phyloP scores from a whole-genome alignment of 1,284 basidiomycete species.

The Pterula multifida region DNA sequence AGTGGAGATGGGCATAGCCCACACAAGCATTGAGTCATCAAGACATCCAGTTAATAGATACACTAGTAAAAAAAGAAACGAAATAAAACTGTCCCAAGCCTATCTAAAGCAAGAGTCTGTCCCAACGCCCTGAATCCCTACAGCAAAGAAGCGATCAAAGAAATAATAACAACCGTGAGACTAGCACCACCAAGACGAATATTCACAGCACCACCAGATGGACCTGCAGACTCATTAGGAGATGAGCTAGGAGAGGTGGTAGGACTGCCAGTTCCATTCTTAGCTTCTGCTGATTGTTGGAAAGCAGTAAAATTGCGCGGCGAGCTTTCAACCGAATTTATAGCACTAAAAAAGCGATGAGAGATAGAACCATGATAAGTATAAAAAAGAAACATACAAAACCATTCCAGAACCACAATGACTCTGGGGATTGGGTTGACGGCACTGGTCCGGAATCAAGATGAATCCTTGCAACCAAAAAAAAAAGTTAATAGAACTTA shows the following conservation, averaged over 20 bases:
- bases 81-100: background rate
- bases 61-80: background rate
- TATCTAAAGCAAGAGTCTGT: background rate
- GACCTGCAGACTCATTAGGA: slow-evolving; percentile 16
- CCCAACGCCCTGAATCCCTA: background rate
- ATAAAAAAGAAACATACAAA: slow-evolving; percentile 19
- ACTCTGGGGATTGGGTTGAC: slow-evolving; percentile 22
- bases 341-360: slow-evolving; percentile 18
- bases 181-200: slow-evolving; percentile 19
- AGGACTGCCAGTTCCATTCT: slow-evolving; percentile 27
- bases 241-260: slow-evolving; percentile 13
- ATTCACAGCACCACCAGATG: slow-evolving; percentile 10
- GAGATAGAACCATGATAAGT: background rate
- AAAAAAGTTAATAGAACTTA: slow-evolving; percentile 12
- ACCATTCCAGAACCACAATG: slow-evolving; percentile 44
- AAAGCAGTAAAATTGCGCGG: slow-evolving; percentile 47
- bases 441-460: slow-evolving; percentile 27
- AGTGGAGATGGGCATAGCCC: background rate
- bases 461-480: slow-evolving; percentile 3
- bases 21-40: slow-evolving; percentile 16
- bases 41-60: slow-evolving; percentile 11
- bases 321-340: slow-evolving; percentile 33
- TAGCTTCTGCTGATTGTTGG: slow-evolving; percentile 31
- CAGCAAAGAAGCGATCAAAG: slow-evolving; percentile 11
- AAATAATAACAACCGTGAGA: slow-evolving; percentile 17